phyloP scores from a whole-genome alignment of 2,329 filamentous ascomycete genomes.

The Colletotrichum godetiae region DNA sequence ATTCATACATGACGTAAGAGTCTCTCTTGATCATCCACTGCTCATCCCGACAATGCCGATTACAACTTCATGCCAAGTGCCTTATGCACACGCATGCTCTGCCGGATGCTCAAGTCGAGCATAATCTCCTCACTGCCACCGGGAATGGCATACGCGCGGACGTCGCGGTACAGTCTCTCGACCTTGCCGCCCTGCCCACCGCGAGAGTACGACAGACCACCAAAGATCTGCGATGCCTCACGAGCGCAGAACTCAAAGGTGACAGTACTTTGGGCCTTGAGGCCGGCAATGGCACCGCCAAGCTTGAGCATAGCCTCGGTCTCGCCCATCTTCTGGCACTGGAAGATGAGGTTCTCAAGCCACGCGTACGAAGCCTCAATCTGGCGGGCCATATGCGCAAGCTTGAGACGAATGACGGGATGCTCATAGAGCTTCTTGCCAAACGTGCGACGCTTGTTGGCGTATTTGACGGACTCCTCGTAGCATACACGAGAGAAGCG shows the following conservation, averaged over 20 bases:
- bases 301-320: conserved; percentile 96
- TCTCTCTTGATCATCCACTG: conserved; percentile 4
- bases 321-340: conserved; percentile 92
- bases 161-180: conserved; percentile 93
- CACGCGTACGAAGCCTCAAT: conserved; percentile 98
- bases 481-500: conserved; percentile 97
- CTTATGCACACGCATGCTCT: conserved; percentile 89
- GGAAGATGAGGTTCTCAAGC: conserved; percentile 95
- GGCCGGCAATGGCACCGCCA: conserved; percentile 89
- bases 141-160: conserved; percentile 94
- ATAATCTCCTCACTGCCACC: conserved; percentile 99
- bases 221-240: conserved; percentile 97
- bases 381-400: conserved; percentile 97
- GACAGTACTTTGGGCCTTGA: conserved; percentile 93
- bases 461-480: conserved; percentile 96
- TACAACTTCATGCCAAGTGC: conserved; percentile 96
- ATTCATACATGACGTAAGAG: conserved; percentile 32
- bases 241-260: conserved; percentile 98
- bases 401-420: conserved; percentile 96
- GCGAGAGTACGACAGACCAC: conserved; percentile 89
- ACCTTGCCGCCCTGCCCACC: conserved; percentile 97
- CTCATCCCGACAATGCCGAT: conserved; percentile 16
- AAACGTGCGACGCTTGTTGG: conserved; percentile 96
- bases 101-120: conserved; percentile 94
- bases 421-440: conserved; percentile 97